Conservation (phyloP, 176 grass and related monocot genomes). For the Rhynchospora tenuis region DNA sequence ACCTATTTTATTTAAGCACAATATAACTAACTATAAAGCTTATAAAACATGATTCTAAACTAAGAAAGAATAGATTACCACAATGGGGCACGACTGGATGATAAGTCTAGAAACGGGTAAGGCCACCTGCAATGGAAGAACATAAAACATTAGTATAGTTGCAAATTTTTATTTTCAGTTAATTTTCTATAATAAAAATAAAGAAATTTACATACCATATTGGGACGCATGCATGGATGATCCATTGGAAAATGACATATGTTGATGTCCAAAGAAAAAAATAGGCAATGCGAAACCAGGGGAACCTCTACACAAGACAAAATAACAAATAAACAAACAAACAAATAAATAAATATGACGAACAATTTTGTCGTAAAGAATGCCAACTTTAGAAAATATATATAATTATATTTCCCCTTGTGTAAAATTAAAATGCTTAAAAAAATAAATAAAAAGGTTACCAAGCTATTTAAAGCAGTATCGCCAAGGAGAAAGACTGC, state of each 20-base stretch:
- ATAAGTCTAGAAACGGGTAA: conserved; percentile 81
- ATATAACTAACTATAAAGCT: conserved; percentile 2
- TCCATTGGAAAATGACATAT: conserved; percentile 83
- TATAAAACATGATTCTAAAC: not conserved
- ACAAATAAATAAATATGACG: not conserved
- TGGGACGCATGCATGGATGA: conserved; percentile 53
- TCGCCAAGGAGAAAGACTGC: conserved; percentile 87
- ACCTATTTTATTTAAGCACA: not conserved
- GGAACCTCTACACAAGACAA: conserved; percentile 46
- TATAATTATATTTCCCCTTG: not conserved
- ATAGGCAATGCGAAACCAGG: conserved; percentile 80
- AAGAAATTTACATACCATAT: conserved; percentile 38
- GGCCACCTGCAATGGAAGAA: conserved; percentile 66
- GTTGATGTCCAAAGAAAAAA: conserved; percentile 69
- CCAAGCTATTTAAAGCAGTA: conserved; percentile 74
- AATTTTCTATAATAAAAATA: not conserved
- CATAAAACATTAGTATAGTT: not conserved
- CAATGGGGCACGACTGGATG: conserved; percentile 44
- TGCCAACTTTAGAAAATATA: not conserved
- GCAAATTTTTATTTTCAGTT: not conserved
- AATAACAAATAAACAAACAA: not conserved
- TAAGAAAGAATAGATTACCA: conserved; percentile 44
- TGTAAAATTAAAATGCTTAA: not conserved
- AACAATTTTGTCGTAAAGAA: not conserved
- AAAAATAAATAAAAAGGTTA: conserved; percentile 10